Conservation (phyloP, 306 rosid genomes). For the Citrullus colocynthis region DNA sequence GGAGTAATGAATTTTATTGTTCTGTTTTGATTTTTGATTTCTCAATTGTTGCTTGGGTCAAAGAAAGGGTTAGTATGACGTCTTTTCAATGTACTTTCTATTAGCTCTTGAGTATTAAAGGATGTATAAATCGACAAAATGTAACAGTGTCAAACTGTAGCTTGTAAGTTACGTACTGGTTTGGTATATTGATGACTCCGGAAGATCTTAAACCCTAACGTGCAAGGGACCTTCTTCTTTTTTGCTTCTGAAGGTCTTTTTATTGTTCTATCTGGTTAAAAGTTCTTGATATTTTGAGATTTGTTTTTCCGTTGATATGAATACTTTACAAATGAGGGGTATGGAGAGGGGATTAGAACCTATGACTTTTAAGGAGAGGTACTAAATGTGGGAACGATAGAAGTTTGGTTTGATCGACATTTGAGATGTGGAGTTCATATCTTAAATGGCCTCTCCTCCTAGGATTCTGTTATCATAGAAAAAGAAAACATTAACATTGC, state of each 20-base stretch:
- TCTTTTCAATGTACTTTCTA: background rate
- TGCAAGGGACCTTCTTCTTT: constrained; percentile 4
- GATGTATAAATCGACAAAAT: background rate
- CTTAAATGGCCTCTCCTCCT: background rate
- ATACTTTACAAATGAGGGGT: background rate
- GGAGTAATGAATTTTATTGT: background rate
- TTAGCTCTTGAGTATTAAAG: background rate
- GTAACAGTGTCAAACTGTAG: background rate
- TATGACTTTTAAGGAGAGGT: background rate
- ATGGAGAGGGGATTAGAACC: background rate
- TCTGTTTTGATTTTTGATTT: background rate
- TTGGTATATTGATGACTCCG: background rate
- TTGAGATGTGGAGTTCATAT: background rate
- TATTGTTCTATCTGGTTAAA: background rate
- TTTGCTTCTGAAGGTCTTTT: background rate
- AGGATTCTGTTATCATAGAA: background rate
- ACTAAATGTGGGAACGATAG: background rate
- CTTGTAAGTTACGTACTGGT: background rate
- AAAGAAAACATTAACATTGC: background rate
- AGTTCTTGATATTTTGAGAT: background rate
- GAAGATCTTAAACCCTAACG: background rate
- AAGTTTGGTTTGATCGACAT: background rate
- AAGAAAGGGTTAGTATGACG: background rate
- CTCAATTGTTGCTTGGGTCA: background rate
- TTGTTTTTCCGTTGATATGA: background rate